Percentiles rank a stretch among this genome's conserved stretches.
These are phyloP conservation scores for Lagenidium sp. DNA, from an alignment of 352 stramenopile genomes.

Conservation along the genomic window DNA sequence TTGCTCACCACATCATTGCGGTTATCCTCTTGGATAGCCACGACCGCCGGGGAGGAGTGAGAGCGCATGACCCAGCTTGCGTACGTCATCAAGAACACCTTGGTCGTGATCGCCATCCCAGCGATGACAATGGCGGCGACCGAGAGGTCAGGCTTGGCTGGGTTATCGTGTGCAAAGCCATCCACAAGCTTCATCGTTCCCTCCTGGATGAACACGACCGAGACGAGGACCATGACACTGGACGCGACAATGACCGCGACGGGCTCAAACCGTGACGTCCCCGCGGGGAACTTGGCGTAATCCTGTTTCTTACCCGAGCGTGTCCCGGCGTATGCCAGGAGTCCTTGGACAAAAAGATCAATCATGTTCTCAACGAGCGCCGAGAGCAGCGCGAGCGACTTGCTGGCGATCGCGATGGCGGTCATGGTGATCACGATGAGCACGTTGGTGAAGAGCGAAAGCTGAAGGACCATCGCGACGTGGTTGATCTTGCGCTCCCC, in stretches of 20 bases:
- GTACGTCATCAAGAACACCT: slow-evolving; percentile 63
- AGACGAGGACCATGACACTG: slow-evolving; percentile 88
- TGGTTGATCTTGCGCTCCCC: slow-evolving; percentile 41
- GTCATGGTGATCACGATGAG: slow-evolving; percentile 62
- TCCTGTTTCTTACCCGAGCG: slow-evolving; percentile 57
- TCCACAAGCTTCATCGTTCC: slow-evolving; percentile 34
- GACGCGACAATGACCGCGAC: slow-evolving; percentile 89
- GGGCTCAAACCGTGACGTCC: slow-evolving; percentile 87
- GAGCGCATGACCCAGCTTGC: slow-evolving; percentile 44
- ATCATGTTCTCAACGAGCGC: slow-evolving; percentile 89
- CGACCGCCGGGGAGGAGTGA: slow-evolving; percentile 34
- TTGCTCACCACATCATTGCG: slow-evolving; percentile 93
- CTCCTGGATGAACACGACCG: slow-evolving; percentile 76
- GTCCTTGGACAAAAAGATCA: slow-evolving; percentile 87
- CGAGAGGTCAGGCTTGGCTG: slow-evolving; percentile 79
- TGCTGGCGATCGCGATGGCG: slow-evolving; percentile 56
- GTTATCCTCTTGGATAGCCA: slow-evolving; percentile 87
- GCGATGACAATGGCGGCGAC: slow-evolving; percentile 81
- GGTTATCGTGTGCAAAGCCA: slow-evolving; percentile 37
- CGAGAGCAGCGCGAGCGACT: slow-evolving; percentile 87
- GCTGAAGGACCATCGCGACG: slow-evolving; percentile 37
- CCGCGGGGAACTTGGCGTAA: slow-evolving; percentile 89
- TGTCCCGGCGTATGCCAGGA: slow-evolving; percentile 88
- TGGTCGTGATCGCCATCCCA: slow-evolving; percentile 43
- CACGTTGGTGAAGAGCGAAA: slow-evolving; percentile 53